Conservation (phyloP, 768 basidiomycete species). For the Clitopilus hobsonii region DNA sequence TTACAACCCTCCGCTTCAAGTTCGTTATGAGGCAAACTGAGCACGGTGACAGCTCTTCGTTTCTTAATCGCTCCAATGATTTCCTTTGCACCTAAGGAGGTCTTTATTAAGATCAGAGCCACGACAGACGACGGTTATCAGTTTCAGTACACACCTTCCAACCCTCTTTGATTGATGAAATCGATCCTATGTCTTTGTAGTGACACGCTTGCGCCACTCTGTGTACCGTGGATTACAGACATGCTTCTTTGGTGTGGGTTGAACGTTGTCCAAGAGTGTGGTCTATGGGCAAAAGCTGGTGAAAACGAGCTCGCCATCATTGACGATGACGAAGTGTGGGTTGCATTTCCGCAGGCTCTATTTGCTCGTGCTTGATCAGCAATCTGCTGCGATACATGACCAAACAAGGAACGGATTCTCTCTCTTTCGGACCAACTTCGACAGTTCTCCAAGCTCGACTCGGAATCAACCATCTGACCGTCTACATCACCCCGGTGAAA, state of each 20-base stretch:
- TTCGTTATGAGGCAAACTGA: constrained; percentile 51
- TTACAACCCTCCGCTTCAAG: constrained; percentile 56
- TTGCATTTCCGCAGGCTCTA: background rate
- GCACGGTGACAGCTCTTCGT: constrained; percentile 5
- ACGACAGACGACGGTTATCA: constrained; percentile 27
- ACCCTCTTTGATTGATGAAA: background rate
- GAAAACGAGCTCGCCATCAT: background rate
- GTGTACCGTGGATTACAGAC: background rate
- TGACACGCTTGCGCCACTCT: background rate
- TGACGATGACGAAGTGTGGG: background rate
- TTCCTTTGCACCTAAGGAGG: background rate
- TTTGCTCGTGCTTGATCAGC: background rate
- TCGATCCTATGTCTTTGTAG: background rate
- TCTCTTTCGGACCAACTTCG: background rate
- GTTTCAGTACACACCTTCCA: background rate
- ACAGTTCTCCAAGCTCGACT: background rate
- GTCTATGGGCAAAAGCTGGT: background rate
- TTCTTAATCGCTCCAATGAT: constrained; percentile 34
- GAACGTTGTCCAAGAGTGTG: background rate
- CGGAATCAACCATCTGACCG: background rate
- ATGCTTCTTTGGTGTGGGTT: background rate
- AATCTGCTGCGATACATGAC: background rate
- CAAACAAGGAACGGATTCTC: background rate
- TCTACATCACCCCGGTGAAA: background rate
- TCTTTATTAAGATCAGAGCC: background rate